These are phyloP conservation scores for Aureobasidium uvarum DNA, from an alignment of 2,329 filamentous ascomycete genomes.

Conservation along the genomic window DNA sequence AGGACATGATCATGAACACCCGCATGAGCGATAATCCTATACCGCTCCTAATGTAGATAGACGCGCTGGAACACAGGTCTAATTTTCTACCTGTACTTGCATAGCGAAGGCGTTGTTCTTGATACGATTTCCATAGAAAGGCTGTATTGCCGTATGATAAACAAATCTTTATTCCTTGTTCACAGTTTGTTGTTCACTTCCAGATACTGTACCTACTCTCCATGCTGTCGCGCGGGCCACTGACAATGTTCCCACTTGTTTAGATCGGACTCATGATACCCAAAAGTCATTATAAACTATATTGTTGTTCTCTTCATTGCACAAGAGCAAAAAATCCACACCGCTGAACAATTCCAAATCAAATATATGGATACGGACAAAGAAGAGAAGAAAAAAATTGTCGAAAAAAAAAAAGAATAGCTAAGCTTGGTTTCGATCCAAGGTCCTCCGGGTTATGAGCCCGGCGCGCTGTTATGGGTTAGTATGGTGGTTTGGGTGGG, in stretches of 20 bases:
- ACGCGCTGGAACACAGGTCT: background rate
- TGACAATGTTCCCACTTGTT: background rate
- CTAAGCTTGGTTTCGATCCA: conserved; percentile 23
- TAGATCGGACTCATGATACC: no score
- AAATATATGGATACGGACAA: no score
- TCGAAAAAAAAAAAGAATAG: conserved; percentile 3
- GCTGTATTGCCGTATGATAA: background rate
- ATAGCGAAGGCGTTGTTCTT: conserved; percentile 15
- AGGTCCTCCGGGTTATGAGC: conserved; percentile 24
- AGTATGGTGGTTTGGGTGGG: background rate
- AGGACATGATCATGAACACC: conserved; percentile 4
- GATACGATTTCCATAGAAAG: conserved; percentile 1
- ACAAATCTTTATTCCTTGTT: background rate
- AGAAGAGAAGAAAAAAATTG: background rate
- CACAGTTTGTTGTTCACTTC: background rate
- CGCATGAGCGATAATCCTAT: background rate
- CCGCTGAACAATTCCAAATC: no score
- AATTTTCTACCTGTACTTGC: background rate
- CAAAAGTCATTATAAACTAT: no score
- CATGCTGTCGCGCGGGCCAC: no score
- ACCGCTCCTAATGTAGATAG: background rate
- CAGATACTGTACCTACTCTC: no score
- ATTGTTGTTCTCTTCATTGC: no score
- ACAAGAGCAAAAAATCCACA: no score
- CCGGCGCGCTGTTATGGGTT: background rate